Evolutionary conservation across 2,329 filamentous ascomycete genomes (phyloP).

Genomic region (Aspergillus pseudoglaucus): DNA sequence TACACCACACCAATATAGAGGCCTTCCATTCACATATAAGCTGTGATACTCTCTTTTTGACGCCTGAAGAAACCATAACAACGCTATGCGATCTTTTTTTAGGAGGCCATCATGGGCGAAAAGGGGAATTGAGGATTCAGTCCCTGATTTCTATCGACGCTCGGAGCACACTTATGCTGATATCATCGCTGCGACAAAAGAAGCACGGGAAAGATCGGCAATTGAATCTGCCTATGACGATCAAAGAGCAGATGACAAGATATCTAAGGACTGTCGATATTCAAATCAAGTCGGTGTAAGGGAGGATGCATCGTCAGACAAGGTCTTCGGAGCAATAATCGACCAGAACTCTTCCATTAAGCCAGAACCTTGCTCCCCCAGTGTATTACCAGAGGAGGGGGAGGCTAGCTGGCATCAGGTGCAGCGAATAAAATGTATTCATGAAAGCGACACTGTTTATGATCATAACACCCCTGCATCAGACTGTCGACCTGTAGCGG

Average conservation of each 20-base stretch:
- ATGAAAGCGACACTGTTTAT: background rate
- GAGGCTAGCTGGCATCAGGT: background rate
- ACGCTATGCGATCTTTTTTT: conserved; percentile 46
- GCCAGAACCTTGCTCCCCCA: background rate
- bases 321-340: background rate
- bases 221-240: conserved; percentile 3
- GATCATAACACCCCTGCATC: background rate
- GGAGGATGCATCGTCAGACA: background rate
- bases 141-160: conserved; percentile 44
- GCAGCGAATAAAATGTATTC: background rate
- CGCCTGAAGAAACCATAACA: background rate
- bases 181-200: conserved; percentile 36
- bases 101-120: conserved; percentile 49
- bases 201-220: conserved; percentile 24
- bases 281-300: conserved; percentile 8
- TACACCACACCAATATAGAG: too few relatives aligned
- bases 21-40: too few relatives aligned
- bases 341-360: background rate
- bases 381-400: background rate
- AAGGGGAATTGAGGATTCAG: conserved; percentile 27
- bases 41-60: too few relatives aligned
- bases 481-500: background rate
- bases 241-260: conserved; percentile 7
- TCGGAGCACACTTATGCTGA: conserved; percentile 43
- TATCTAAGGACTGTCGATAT: conserved; percentile 19